Evolutionary conservation across 139 green algal species (phyloP).

Genomic region (Bryopsis sp.): DNA sequence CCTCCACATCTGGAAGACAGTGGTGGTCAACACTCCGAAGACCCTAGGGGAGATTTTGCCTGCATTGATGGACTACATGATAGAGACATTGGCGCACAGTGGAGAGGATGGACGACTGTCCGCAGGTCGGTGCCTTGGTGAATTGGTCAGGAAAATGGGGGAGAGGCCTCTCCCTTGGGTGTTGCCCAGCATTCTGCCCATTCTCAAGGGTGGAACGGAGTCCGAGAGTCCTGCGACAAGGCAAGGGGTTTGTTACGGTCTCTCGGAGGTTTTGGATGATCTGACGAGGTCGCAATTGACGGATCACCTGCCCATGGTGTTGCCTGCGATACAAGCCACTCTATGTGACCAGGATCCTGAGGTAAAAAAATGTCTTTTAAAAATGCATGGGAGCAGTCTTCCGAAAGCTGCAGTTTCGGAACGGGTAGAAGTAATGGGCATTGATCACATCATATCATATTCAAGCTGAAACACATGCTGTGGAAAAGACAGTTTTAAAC

Average conservation of each 20-base stretch:
- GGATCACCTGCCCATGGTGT: slow-evolving; percentile 71
- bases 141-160: slow-evolving; percentile 95
- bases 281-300: slow-evolving; percentile 66
- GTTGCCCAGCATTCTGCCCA: slow-evolving; percentile 82
- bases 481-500: too few relatives aligned
- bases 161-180: too few relatives aligned
- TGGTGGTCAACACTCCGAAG: slow-evolving; percentile 92
- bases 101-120: slow-evolving; percentile 56
- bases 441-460: not conserved
- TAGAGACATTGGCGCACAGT: slow-evolving; percentile 56
- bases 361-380: too few relatives aligned
- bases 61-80: slow-evolving; percentile 66
- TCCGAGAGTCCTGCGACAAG: slow-evolving; percentile 24
- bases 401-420: not conserved
- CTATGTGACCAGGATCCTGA: slow-evolving; percentile 72
- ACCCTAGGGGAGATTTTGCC: slow-evolving; percentile 85
- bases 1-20: slow-evolving; percentile 93
- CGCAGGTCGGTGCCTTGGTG: slow-evolving; percentile 75
- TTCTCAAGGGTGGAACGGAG: slow-evolving; percentile 62
- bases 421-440: not conserved
- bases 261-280: slow-evolving; percentile 75
- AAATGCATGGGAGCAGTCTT: too few relatives aligned
- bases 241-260: slow-evolving; percentile 52
- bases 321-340: slow-evolving; percentile 67
- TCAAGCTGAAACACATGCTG: too few relatives aligned